Evolutionary conservation across 345 rosid genomes (phyloP), one percentile per base, ranked within the genome.

Genomic region (Eutrema heterophyllum): DNA sequence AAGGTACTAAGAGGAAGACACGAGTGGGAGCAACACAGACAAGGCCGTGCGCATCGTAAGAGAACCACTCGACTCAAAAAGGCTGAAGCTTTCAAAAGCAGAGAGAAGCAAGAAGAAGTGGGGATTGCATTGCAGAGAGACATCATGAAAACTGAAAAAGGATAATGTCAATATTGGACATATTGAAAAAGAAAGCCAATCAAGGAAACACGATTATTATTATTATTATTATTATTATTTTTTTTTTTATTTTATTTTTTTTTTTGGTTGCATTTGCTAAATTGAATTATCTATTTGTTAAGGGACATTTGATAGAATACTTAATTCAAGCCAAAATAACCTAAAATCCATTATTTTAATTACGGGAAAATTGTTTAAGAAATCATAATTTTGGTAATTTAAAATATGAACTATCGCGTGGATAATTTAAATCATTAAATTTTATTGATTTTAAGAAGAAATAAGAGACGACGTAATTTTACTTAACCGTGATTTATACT

Each of bases 21-120:
- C 21, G 98, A 95, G 52, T 95, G 99, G 99, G 99, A 92, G 64
- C 92, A 92, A 61, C 98, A 95, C 78, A 77, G 54, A 70, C 87
- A 81, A 71, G 97, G 98, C 24, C 92, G 92, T 13, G 71, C 88
- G 30, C 99, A 95, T 83, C 86, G 94, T 40, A 95, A 90, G 81
- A 85, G 96, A 64, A 55, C 76, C 64, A 80, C 81, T 5, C 62
- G 81, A 36, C 74, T 82, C 14, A 81, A 80, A 73, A 90, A 85
- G 75, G 40, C 83, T 67, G 78, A 56, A 16, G 36, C 18, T 41
- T 69, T 29, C 2, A 48, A 64, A 53, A 63, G 27, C 6, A 56
- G 46, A 24, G 79, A 71, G 38, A 74, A 56, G 68, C 71, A 81
- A 51, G 51, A 57, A 57, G 49, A 36, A 50, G 51, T 16, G 45